phyloP scores from a whole-genome alignment of 306 rosid species.

The Malus fusca region DNA sequence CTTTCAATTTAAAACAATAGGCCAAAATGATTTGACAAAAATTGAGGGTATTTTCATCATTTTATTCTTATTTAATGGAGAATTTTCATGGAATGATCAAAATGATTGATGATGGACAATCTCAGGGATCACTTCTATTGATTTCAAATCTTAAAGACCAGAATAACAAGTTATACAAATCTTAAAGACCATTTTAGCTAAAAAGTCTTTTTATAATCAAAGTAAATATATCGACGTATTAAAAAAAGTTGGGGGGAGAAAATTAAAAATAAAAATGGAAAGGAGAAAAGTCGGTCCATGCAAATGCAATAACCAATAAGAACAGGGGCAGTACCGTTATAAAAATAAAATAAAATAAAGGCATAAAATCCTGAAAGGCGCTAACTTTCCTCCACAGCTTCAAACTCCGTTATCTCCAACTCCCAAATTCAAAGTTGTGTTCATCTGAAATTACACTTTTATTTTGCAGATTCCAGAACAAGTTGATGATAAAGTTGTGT shows the following conservation, averaged over 20 bases:
- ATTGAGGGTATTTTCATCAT: too few species aligned
- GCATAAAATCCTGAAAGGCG: neutral
- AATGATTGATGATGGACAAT: too few species aligned
- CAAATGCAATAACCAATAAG: neutral
- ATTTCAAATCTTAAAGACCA: too few species aligned
- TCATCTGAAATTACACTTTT: neutral
- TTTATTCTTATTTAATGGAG: too few species aligned
- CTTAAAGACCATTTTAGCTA: accelerated
- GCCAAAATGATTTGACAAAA: too few species aligned
- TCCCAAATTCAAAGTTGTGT: constrained; percentile 4
- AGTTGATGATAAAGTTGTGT: neutral
- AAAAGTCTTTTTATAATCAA: too few species aligned
- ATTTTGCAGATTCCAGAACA: neutral
- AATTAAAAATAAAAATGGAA: too few species aligned
- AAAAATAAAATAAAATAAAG: neutral
- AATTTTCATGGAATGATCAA: too few species aligned
- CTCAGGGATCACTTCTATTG: accelerated
- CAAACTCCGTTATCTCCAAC: constrained; percentile 23
- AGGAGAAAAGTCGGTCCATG: too few species aligned
- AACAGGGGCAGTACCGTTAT: neutral
- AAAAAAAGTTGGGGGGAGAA: too few species aligned
- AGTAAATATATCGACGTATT: too few species aligned
- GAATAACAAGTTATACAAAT: accelerated
- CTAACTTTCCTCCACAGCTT: constrained; percentile 40
- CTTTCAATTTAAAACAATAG: too few species aligned